Evolutionary conservation across 1,284 basidiomycete genomes (phyloP).

Genomic region (Calocybe gambosa): DNA sequence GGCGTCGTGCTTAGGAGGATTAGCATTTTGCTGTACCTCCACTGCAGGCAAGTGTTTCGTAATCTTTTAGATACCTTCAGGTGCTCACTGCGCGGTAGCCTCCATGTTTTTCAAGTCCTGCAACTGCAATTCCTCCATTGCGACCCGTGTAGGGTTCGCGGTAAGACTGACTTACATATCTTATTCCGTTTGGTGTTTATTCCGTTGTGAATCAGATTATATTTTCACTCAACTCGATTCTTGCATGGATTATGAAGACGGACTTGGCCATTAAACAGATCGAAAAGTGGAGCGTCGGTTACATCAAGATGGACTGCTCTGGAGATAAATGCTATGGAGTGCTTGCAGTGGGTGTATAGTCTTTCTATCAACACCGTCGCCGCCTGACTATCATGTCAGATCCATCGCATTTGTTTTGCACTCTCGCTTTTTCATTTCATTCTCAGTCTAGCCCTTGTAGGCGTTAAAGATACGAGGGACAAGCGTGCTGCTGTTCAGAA

Average conservation of each 20-base stretch:
- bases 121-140: constrained; percentile 98
- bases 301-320: constrained; percentile 96
- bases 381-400: constrained; percentile 36
- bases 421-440: constrained; percentile 86
- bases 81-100: constrained; percentile 38
- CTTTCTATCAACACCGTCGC: too few species aligned
- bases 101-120: constrained; percentile 98
- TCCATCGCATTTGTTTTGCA: constrained; percentile 96
- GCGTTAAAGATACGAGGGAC: constrained; percentile 84
- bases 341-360: constrained; percentile 66
- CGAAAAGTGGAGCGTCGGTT: constrained; percentile 91
- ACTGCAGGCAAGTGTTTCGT: constrained; percentile 56
- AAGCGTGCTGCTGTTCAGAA: constrained; percentile 96
- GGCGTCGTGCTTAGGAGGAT: constrained; percentile 74
- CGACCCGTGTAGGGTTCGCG: constrained; percentile 94
- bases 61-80: neutral
- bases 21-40: constrained; percentile 79
- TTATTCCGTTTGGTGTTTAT: neutral
- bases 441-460: constrained; percentile 74
- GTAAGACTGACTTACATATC: constrained; percentile 37
- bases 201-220: constrained; percentile 60
- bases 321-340: constrained; percentile 95
- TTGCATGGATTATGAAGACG: constrained; percentile 96
- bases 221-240: constrained; percentile 92
- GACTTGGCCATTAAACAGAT: constrained; percentile 84